Conservation (phyloP, 2,329 filamentous ascomycete genomes). For the Lecanicillium sp. region DNA sequence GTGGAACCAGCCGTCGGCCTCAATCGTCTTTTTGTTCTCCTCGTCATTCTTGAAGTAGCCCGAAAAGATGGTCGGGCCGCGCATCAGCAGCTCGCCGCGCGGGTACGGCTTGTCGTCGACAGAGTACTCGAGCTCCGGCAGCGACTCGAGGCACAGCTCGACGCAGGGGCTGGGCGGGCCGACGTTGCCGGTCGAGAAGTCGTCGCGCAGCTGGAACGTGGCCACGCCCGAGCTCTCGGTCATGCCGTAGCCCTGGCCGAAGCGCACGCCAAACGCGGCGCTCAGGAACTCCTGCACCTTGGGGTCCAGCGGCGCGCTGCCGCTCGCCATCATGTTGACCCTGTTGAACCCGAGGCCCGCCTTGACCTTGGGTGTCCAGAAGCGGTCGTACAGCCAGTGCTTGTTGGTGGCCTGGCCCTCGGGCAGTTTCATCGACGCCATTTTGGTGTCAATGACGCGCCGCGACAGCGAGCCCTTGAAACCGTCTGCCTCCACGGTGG, state of each 20-base stretch:
- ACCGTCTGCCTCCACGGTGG: conserved; percentile 71
- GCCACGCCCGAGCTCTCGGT: conserved; percentile 86
- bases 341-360: conserved; percentile 76
- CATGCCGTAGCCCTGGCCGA: conserved; percentile 85
- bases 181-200: conserved; percentile 74
- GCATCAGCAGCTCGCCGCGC: conserved; percentile 80
- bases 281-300: conserved; percentile 83
- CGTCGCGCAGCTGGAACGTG: conserved; percentile 58
- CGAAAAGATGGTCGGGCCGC: conserved; percentile 71
- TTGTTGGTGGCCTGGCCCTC: conserved; percentile 68
- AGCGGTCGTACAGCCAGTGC: conserved; percentile 72
- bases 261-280: conserved; percentile 69
- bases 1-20: conserved; percentile 91
- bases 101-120: conserved; percentile 82
- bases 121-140: conserved; percentile 90
- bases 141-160: conserved; percentile 77
- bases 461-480: conserved; percentile 75
- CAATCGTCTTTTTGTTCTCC: conserved; percentile 76
- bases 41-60: conserved; percentile 88
- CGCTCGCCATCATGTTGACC: conserved; percentile 68
- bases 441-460: conserved; percentile 72
- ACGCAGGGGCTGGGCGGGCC: conserved; percentile 60
- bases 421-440: conserved; percentile 66
- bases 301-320: conserved; percentile 85
- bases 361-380: conserved; percentile 85